Evolutionary conservation across 768 basidiomycete species (phyloP).

Genomic region (Epithele typhae): DNA sequence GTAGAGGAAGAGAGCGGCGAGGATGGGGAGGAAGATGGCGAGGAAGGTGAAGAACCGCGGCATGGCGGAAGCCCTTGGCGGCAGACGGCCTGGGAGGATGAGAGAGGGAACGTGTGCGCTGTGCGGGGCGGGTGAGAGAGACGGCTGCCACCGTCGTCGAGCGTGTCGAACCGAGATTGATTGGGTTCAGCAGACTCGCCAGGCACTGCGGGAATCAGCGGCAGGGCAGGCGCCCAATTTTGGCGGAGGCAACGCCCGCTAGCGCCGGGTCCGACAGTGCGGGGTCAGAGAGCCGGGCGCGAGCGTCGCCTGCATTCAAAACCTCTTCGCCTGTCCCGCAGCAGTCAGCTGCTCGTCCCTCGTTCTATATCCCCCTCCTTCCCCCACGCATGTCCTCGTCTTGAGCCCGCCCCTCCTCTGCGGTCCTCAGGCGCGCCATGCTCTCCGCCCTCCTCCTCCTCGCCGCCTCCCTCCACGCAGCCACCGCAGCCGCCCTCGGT

Average conservation of each 20-base stretch:
- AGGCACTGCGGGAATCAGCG: too few relatives aligned
- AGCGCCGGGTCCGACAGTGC: too few relatives aligned
- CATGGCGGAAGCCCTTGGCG: too few relatives aligned
- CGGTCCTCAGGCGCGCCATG: constrained; percentile 4
- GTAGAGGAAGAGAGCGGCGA: constrained; percentile 16
- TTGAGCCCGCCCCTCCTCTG: neutral
- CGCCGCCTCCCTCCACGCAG: constrained; percentile 9
- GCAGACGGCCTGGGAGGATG: neutral
- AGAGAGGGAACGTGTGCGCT: too few relatives aligned
- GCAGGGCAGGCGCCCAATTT: neutral
- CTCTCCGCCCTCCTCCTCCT: constrained; percentile 11
- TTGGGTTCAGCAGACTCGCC: too few relatives aligned
- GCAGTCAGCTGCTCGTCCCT: constrained; percentile 3
- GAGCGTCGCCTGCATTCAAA: constrained; percentile 2
- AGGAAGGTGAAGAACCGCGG: constrained; percentile 15
- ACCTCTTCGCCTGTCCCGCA: constrained; percentile 1
- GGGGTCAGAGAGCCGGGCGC: neutral
- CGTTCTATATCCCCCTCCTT: neutral
- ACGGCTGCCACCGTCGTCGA: too few relatives aligned
- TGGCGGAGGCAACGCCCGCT: too few relatives aligned
- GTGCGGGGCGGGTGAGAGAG: too few relatives aligned
- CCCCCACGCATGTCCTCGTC: constrained; percentile 1
- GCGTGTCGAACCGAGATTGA: neutral
- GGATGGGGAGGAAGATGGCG: constrained; percentile 14
- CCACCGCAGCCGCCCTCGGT: neutral